Evolutionary conservation across 1,139 yeast genomes (phyloP), one percentile per base, ranked within the genome.

Genomic region (Taphrina communis): DNA sequence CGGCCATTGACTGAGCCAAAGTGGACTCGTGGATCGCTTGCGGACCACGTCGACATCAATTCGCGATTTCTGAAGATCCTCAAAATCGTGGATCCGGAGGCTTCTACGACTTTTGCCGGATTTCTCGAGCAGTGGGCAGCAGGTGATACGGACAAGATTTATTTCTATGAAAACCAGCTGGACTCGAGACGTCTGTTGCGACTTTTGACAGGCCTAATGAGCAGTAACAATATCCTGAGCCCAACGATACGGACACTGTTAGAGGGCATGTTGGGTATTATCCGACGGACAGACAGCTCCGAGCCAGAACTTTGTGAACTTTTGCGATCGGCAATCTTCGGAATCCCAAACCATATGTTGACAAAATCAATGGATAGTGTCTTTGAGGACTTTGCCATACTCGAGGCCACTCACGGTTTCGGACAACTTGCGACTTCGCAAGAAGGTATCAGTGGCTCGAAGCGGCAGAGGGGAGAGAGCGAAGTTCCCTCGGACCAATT

Each of bases 21-120:
- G 61, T 74, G 76, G 76, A 73, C 75, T 8, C 68, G 74, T 19
- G 76, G 76, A 5, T 72, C 74, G 48, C 70, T 74, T 25, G 58
- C 46, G 14, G 76, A 73, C 41, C 71, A 73, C 56, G 73, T 74
- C 39, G 74, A 73, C 50, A 56, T 72, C 8, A 69, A 71, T 14
- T 74, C 75, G 14, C 73, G 73, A 48, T 74, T 73, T 65, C 65
- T 51, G 17, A 71, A 35, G 62, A 73, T 25, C 69, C 60, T 57
- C n/a, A 39, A 48, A 21, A 41, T 66, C 36, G 52, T 58, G 8
- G 70, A 68, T 51, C 31, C 52, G 8, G 65, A 66, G 44, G 59
- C 66, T 8, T 51, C 42, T 46, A 44, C 65, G 41, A 53, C 59
- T 9, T 39, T 68, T 9, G 59, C 55, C 2, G 56, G 44, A 5